Evolutionary conservation across 2,329 filamentous ascomycete species (phyloP).

Genomic region (Aurifilum marmelostoma): DNA sequence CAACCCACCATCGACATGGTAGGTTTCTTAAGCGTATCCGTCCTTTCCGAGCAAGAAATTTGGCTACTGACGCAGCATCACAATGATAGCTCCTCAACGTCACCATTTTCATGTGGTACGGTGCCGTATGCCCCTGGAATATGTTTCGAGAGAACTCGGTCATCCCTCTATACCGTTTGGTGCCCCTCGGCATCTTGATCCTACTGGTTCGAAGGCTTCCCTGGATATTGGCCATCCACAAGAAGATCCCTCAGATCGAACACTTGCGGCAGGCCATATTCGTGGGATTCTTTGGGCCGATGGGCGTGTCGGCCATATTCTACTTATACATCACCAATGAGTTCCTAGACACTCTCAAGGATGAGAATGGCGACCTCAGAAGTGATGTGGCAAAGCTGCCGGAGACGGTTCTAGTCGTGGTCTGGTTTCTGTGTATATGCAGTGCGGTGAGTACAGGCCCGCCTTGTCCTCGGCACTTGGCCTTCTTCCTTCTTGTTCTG

Average conservation of each 20-base stretch:
- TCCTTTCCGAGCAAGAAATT: not conserved
- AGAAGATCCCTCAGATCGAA: constrained; percentile 78
- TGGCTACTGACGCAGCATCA: no score
- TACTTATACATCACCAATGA: constrained; percentile 83
- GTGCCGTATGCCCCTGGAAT: constrained; percentile 81
- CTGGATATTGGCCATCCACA: constrained; percentile 73
- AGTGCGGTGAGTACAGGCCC: constrained; percentile 69
- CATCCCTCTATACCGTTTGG: constrained; percentile 73
- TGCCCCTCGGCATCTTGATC: constrained; percentile 74
- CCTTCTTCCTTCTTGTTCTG: no score
- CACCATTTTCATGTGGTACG: constrained; percentile 87
- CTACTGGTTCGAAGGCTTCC: constrained; percentile 78
- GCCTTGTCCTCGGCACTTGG: not conserved
- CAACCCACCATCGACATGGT: constrained; percentile 91
- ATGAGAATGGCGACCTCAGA: constrained; percentile 62
- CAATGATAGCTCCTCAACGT: constrained; percentile 71
- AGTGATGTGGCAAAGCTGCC: constrained; percentile 67
- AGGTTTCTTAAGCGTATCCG: not conserved
- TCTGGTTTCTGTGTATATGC: constrained; percentile 86
- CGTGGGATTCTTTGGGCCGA: constrained; percentile 90
- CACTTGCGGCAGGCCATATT: constrained; percentile 76
- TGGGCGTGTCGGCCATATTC: constrained; percentile 89
- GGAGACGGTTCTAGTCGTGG: constrained; percentile 70
- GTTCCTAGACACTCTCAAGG: constrained; percentile 62
- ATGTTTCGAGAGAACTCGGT: constrained; percentile 68